Base-by-base conservation (phyloP, 495 filamentous ascomycete genomes). In the Neurospora tetraspora region DNA sequence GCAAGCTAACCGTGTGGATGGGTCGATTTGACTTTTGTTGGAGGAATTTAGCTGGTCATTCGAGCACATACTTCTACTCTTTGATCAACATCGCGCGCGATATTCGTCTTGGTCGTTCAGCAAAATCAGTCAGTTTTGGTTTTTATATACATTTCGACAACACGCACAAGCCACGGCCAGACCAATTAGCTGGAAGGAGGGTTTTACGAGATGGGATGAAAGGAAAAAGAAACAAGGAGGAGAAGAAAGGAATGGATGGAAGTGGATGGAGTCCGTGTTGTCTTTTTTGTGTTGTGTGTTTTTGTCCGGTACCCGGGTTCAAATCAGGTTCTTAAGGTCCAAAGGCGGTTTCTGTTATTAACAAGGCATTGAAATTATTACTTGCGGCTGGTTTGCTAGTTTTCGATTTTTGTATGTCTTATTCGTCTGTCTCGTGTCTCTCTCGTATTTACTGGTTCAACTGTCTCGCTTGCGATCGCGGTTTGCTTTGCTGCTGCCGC, bases 41-140 rank as follows among this genome's bases (percentile, higher is more conserved):
- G 77, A 86, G 73, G 82, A 84, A 71, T 83, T 83, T 72, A 85
- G 79, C 77, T 88, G 77, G 81, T 75, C 72, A n/a, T 72, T 40
- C 72, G 77, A 72, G 69, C 75, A 37, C 74, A 72, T 69, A 73
- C 53, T 34, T 3, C 53, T 6, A 31, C 10, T 61, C 53, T 34
- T 18, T 61, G 53, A 61, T 61, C 3, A 61, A 31, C 53, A 34
- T 27, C 27, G 53, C 27, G 23, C 27, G 27, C 27, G 27, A 61
- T 34, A 34, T 31, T 23, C 47, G 47, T 31, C 43, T 43, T 43
- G 3, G n/a, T 47, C n/a, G 18, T 20, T 47, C 43, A 47, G n/a
- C 43, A 47, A 23, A 47, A 23, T 9, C 43, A 47, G 43, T 23
- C 43, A 23, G 42, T n/a, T 45, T 47, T 23, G n/a, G 8, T 5